Base-by-base conservation (phyloP, 1,284 basidiomycete genomes). In the Fomes fomentarius region DNA sequence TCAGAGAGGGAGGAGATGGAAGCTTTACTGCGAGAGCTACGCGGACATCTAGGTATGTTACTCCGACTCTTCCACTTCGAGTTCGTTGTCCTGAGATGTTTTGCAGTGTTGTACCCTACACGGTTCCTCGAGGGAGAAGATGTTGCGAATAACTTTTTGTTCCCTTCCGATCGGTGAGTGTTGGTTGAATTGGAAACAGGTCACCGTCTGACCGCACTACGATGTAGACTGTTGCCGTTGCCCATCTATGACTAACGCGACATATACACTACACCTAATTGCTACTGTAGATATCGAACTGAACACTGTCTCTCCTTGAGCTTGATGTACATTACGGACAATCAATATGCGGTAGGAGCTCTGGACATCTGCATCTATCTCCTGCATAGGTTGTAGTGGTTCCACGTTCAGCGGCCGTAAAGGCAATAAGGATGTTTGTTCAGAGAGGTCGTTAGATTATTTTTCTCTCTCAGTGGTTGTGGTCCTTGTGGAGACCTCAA, bases 1-100 rank as follows among this genome's bases (percentile, higher is more conserved):
- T 87, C 87, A 80, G 94, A 96, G 66, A 73, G 84, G 57, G 89
- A 90, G 34, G 89, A 93, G 68, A 96, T 97, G 94, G 94, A 96
- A 71, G 80, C 79, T 48, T 69, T 94, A 34, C 69, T 98, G 56
- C 76, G 78, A 26, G 83, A 94, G 60, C 66, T 93, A 14, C 83
- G 87, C 61, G 95, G 95, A 0, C 91, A 95, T 71, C 76, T 98
- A 37, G 93, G 93, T 93, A 65, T 24, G 50, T 52, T 15, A 17
- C n/a, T 5, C 1, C 19, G 14, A 15, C 28, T 38, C 19, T 33
- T 4, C 21, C 10, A 34, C 31, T 40, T 7, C 5, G 38, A 50
- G n/a, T 31, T 44, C 24, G n/a, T 33, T 28, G 11, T 26, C 15
- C 37, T 48, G 34, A 37, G 26, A 40, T 30, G 30, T 8, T 25